A percentile compares a stretch with the other conserved stretches of the same genome.
Evolutionary conservation across 2,329 filamentous ascomycete species (phyloP).

Genomic region (Pyrenophora teres): DNA sequence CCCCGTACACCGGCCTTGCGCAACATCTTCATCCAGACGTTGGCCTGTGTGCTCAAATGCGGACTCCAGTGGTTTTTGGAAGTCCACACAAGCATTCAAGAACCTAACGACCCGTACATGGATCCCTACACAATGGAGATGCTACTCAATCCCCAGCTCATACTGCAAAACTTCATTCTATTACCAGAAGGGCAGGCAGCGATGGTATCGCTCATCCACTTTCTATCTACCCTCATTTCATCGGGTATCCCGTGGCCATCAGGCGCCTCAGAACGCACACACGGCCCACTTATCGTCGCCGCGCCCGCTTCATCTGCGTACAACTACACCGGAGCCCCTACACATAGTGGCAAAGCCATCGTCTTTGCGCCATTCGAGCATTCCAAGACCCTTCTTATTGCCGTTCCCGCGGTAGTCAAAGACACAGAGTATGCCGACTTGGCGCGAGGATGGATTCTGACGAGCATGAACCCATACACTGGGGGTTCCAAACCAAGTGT

Average conservation of each 20-base stretch:
- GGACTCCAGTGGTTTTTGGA: constrained; percentile 48
- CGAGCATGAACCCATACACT: constrained; percentile 37
- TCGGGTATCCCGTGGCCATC: constrained; percentile 42
- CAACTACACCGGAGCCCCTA: not conserved
- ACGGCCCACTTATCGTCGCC: constrained; percentile 38
- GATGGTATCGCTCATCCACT: constrained; percentile 24
- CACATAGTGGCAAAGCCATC: constrained; percentile 27
- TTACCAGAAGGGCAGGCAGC: constrained; percentile 25
- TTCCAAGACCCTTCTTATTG: constrained; percentile 38
- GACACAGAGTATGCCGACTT: constrained; percentile 22
- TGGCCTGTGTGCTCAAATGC: constrained; percentile 49
- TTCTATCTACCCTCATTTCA: constrained; percentile 30
- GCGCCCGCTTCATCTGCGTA: constrained; percentile 13
- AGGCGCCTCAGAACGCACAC: constrained; percentile 35
- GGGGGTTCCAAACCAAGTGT: constrained; percentile 26
- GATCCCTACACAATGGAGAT: constrained; percentile 27
- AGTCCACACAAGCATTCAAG: constrained; percentile 36
- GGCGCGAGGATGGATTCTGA: constrained; percentile 47
- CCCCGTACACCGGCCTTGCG: constrained; percentile 45
- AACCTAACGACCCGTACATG: constrained; percentile 13
- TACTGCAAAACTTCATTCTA: constrained; percentile 46
- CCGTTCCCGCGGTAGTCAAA: constrained; percentile 37
- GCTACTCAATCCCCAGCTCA: constrained; percentile 40
- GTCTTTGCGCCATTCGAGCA: constrained; percentile 42
- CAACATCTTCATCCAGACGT: constrained; percentile 50